A percentile compares a stretch with the other conserved stretches of the same genome.
phyloP scores from a whole-genome alignment of 2,329 filamentous ascomycete species.

The Thelonectria discophora region DNA sequence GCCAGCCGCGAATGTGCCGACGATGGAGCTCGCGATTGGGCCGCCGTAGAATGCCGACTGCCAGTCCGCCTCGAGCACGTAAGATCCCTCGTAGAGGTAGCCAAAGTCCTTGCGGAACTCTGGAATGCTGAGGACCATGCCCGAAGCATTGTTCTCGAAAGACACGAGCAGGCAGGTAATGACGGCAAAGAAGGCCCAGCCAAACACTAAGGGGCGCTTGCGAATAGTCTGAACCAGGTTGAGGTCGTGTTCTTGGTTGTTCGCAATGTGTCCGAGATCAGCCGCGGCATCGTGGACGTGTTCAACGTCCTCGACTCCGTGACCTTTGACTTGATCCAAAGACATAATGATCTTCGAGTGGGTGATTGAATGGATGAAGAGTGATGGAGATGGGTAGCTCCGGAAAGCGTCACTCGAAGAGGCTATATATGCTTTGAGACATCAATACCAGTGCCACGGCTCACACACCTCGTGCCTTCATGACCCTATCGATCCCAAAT shows the following conservation, averaged over 20 bases:
- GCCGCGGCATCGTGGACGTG: constrained; percentile 24
- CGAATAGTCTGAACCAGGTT: constrained; percentile 20
- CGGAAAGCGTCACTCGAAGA: neutral
- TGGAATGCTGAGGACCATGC: constrained; percentile 23
- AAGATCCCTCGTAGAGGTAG: constrained; percentile 18
- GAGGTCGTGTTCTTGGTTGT: constrained; percentile 25
- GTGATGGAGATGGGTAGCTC: neutral
- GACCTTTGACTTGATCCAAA: constrained; percentile 16
- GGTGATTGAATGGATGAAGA: neutral
- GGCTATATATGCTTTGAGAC: constrained; percentile 20
- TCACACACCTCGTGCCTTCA: constrained; percentile 4
- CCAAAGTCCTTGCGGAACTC: constrained; percentile 35
- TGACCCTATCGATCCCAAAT: constrained; percentile 10
- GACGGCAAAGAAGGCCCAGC: constrained; percentile 26
- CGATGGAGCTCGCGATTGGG: constrained; percentile 19
- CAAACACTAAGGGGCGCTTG: constrained; percentile 19
- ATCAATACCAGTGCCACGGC: neutral
- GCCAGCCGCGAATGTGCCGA: constrained; percentile 18
- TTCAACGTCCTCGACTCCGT: constrained; percentile 13
- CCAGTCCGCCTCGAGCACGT: constrained; percentile 22
- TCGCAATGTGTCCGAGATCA: constrained; percentile 18
- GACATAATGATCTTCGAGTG: constrained; percentile 3
- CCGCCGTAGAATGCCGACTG: constrained; percentile 23
- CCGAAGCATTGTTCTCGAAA: constrained; percentile 22
- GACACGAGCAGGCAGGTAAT: constrained; percentile 25